A percentile compares a stretch with the other conserved stretches of the same genome.
These are phyloP conservation scores for Lactarius hatsudake DNA, from an alignment of 768 basidiomycete genomes.

Conservation along the genomic window DNA sequence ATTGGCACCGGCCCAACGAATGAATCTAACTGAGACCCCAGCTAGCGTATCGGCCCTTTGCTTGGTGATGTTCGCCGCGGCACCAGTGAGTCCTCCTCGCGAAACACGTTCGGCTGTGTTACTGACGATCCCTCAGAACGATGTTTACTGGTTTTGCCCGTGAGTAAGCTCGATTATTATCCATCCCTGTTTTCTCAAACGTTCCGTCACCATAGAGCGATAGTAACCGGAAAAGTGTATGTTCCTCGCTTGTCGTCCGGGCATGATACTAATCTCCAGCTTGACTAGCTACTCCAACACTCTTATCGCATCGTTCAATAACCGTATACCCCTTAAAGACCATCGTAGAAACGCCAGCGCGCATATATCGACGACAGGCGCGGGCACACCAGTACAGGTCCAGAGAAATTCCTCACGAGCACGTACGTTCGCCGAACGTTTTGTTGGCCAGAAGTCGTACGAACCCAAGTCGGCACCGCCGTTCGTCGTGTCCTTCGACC, in stretches of 20 bases:
- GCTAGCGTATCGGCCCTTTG: background rate
- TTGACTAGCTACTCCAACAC: background rate
- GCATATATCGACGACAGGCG: background rate
- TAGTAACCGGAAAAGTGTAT: background rate
- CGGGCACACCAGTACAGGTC: background rate
- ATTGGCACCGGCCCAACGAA: background rate
- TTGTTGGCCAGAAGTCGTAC: background rate
- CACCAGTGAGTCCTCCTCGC: background rate
- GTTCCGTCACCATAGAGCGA: background rate
- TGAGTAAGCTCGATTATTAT: background rate
- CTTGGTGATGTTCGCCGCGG: background rate
- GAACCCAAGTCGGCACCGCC: background rate
- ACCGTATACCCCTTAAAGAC: background rate
- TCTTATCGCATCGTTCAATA: background rate
- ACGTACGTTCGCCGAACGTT: background rate
- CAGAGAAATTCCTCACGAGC: background rate
- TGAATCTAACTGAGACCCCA: background rate
- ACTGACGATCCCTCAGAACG: background rate
- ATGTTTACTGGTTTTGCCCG: background rate
- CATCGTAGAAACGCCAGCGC: background rate
- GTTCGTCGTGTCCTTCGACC: background rate
- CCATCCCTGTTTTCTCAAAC: background rate
- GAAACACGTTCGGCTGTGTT: background rate
- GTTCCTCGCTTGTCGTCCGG: background rate
- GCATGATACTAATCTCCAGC: background rate